These are phyloP conservation scores for Thymus quinquecostatus DNA, from an alignment of 257 asterid genomes.

Conservation along the genomic window DNA sequence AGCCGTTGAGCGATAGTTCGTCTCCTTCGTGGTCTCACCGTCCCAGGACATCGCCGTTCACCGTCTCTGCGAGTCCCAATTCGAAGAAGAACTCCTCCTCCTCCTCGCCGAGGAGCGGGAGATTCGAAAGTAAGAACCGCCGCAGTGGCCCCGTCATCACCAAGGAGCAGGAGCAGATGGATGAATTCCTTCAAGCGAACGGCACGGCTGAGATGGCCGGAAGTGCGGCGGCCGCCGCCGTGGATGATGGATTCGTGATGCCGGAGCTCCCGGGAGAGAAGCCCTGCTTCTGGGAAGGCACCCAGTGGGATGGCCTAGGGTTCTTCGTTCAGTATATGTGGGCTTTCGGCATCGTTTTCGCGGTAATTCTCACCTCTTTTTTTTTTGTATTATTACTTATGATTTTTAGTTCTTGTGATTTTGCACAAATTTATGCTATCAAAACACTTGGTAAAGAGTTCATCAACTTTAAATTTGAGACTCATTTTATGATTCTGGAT, in stretches of 20 bases:
- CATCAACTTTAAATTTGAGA: no score
- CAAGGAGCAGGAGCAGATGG: conserved; percentile 47
- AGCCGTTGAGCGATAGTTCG: conserved; percentile 35
- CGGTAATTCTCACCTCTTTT: conserved; percentile 48
- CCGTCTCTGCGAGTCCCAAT: conserved; percentile 69
- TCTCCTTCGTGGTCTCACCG: conserved; percentile 41
- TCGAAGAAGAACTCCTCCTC: conserved; percentile 62
- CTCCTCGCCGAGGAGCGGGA: conserved; percentile 54
- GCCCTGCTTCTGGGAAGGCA: conserved; percentile 84
- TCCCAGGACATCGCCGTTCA: conserved; percentile 38
- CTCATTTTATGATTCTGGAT: no score
- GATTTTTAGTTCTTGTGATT: no score
- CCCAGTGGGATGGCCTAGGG: conserved; percentile 88
- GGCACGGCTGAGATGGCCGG: conserved; percentile 29
- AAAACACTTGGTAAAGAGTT: no score
- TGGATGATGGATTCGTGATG: conserved; percentile 69
- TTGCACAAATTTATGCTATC: no score
- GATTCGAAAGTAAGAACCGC: conserved; percentile 75
- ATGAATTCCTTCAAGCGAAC: conserved; percentile 31
- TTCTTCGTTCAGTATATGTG: conserved; percentile 90
- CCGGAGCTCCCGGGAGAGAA: conserved; percentile 79
- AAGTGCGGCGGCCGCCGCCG: conserved; percentile 15
- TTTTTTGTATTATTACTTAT: neutral
- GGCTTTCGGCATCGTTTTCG: conserved; percentile 90
- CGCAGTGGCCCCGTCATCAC: conserved; percentile 53